Percentiles rank a stretch among this genome's conserved stretches.
Evolutionary conservation across 1,284 basidiomycete species (phyloP).

Genomic region (Hypsizygus ulmarius): DNA sequence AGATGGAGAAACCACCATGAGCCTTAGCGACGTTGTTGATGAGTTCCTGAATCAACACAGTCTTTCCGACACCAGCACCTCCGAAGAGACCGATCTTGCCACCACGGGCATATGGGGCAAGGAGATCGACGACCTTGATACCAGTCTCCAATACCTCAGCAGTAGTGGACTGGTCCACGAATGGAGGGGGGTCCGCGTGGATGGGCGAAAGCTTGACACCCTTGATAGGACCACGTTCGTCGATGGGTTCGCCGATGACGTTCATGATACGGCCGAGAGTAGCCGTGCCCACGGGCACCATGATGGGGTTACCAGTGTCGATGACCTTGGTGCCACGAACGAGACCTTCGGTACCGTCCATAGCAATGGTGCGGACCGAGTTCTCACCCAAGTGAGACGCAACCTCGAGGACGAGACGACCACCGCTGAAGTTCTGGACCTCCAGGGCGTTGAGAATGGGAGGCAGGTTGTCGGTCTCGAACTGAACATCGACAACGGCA

Average conservation of each 20-base stretch:
- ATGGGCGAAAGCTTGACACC: slow-evolving; percentile 90
- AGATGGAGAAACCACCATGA: slow-evolving; percentile 99
- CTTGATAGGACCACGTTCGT: slow-evolving; percentile 98
- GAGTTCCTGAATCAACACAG: slow-evolving; percentile 97
- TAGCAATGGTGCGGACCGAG: slow-evolving; percentile 95
- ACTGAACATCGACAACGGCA: slow-evolving; percentile 99
- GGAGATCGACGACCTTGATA: slow-evolving; percentile 99
- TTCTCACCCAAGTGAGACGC: slow-evolving; percentile 98
- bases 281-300: slow-evolving; percentile 91
- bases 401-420: slow-evolving; percentile 94
- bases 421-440: slow-evolving; percentile 90
- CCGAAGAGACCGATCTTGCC: slow-evolving; percentile 99
- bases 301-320: slow-evolving; percentile 95
- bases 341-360: slow-evolving; percentile 99
- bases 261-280: slow-evolving; percentile 99
- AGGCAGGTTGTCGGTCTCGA: slow-evolving; percentile 87
- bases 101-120: slow-evolving; percentile 99
- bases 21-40: slow-evolving; percentile 99
- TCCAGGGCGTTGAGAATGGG: slow-evolving; percentile 98
- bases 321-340: slow-evolving; percentile 97
- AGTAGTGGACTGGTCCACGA: slow-evolving; percentile 97
- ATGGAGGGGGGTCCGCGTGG: slow-evolving; percentile 94
- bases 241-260: slow-evolving; percentile 99
- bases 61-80: slow-evolving; percentile 99
- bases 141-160: slow-evolving; percentile 99